Percentiles rank a stretch among this genome's conserved stretches.
Conservation (phyloP, 768 basidiomycete genomes). For the Tylopilus sp. region DNA sequence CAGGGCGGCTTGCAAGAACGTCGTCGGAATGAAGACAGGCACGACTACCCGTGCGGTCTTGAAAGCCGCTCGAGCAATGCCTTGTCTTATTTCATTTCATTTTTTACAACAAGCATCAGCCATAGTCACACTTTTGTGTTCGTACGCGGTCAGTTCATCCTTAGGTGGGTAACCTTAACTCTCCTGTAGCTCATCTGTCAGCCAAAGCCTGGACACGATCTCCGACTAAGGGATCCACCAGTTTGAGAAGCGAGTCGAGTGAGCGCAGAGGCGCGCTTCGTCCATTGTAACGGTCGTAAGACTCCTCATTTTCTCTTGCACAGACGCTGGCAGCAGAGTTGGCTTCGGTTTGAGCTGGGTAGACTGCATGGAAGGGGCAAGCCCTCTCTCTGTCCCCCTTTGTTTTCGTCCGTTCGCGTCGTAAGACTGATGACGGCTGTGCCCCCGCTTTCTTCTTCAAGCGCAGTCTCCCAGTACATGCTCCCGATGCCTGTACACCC, state of each 20-base stretch:
- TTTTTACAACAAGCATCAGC: conserved; percentile 91
- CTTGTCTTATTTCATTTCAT: conserved; percentile 88
- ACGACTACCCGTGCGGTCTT: conserved; percentile 40
- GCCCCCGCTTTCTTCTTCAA: conserved; percentile 29
- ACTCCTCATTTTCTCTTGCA: neutral
- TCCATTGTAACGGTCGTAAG: neutral
- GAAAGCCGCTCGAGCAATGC: conserved; percentile 78
- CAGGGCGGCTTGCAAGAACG: conserved; percentile 33
- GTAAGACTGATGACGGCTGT: neutral
- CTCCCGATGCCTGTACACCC: conserved; percentile 84
- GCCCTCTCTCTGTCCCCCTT: conserved; percentile 13
- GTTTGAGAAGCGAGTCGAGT: conserved; percentile 66
- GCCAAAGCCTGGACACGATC: conserved; percentile 61
- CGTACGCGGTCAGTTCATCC: neutral
- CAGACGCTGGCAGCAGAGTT: conserved; percentile 78
- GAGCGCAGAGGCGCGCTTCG: conserved; percentile 60
- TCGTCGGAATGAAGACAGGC: conserved; percentile 13
- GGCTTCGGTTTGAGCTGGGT: conserved; percentile 85
- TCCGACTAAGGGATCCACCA: conserved; percentile 49
- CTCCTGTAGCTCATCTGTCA: conserved; percentile 49
- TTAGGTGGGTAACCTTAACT: conserved; percentile 69
- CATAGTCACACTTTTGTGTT: neutral
- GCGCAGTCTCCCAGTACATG: conserved; percentile 67
- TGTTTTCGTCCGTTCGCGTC: no score
- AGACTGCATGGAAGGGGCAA: conserved; percentile 62